Evolutionary conservation across 345 rosid species (phyloP).

Genomic region (Sisymbrium altissimum): DNA sequence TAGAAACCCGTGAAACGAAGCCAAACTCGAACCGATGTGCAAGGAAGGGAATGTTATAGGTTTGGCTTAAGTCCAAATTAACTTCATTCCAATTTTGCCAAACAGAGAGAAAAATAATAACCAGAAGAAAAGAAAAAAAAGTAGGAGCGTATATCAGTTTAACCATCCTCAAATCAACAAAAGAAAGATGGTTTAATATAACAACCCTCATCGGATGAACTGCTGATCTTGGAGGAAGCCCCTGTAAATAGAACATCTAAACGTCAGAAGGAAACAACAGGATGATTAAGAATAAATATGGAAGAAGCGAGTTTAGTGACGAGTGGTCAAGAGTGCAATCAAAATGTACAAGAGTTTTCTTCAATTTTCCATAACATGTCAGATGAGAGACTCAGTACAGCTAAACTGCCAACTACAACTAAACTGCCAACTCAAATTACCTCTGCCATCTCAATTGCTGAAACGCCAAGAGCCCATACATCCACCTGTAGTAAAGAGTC

Average conservation of each 20-base stretch:
- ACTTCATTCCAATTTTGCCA: slow-evolving; percentile 8
- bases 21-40: neutral
- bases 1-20: neutral
- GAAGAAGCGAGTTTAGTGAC: neutral
- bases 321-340: neutral
- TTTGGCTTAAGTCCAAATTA: slow-evolving; percentile 9
- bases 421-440: slow-evolving; percentile 37
- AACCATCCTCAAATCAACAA: slow-evolving; percentile 4
- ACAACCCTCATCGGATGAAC: slow-evolving; percentile 99
- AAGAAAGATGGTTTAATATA: slow-evolving; percentile 32
- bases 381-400: slow-evolving; percentile 1
- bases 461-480: slow-evolving; percentile 99
- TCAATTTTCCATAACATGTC: neutral
- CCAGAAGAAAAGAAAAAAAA: neutral
- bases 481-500: slow-evolving; percentile 65
- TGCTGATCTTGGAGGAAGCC: slow-evolving; percentile 94
- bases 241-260: slow-evolving; percentile 44
- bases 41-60: neutral
- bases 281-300: slow-evolving; percentile 3
- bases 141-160: slow-evolving; percentile 9
- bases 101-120: neutral
- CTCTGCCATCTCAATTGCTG: slow-evolving; percentile 99
- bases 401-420: slow-evolving; percentile 15
- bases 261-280: slow-evolving; percentile 6
- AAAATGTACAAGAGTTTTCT: slow-evolving; percentile 1